Percentiles rank a stretch among this genome's conserved stretches.
Evolutionary conservation across 2,329 filamentous ascomycete genomes (phyloP).

Genomic region (Epichloe scottii): DNA sequence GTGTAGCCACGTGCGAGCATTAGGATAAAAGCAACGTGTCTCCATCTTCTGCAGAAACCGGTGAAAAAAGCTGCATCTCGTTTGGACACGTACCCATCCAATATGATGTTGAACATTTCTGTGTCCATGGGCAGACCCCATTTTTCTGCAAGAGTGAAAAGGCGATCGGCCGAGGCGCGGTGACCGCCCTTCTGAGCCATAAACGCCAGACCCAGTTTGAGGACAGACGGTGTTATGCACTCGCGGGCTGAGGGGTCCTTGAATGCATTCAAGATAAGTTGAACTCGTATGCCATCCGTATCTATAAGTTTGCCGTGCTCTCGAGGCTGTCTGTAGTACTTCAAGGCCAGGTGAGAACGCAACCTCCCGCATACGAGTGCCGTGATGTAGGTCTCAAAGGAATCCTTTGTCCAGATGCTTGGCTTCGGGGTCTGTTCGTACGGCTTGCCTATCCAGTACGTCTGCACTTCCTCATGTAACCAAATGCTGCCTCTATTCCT

Average conservation of each 20-base stretch:
- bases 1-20: constrained; percentile 34
- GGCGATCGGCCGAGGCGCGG: constrained; percentile 18
- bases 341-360: constrained; percentile 18
- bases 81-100: constrained; percentile 26
- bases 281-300: constrained; percentile 26
- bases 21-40: constrained; percentile 24
- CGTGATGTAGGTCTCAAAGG: constrained; percentile 30
- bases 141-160: constrained; percentile 26
- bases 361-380: constrained; percentile 27
- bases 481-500: constrained; percentile 18
- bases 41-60: constrained; percentile 29
- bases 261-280: constrained; percentile 27
- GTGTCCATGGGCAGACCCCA: constrained; percentile 30
- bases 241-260: constrained; percentile 19
- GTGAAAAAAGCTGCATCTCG: constrained; percentile 30
- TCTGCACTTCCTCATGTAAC: constrained; percentile 21
- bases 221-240: constrained; percentile 25
- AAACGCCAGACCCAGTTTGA: constrained; percentile 33
- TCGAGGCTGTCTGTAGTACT: constrained; percentile 22
- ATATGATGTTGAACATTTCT: constrained; percentile 35
- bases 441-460: constrained; percentile 18
- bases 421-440: constrained; percentile 29
- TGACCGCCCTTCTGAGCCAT: constrained; percentile 25
- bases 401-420: constrained; percentile 26
- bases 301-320: constrained; percentile 17